These are phyloP conservation scores for Serpula lacrymans DNA, from an alignment of 768 basidiomycete genomes.

Conservation along the genomic window DNA sequence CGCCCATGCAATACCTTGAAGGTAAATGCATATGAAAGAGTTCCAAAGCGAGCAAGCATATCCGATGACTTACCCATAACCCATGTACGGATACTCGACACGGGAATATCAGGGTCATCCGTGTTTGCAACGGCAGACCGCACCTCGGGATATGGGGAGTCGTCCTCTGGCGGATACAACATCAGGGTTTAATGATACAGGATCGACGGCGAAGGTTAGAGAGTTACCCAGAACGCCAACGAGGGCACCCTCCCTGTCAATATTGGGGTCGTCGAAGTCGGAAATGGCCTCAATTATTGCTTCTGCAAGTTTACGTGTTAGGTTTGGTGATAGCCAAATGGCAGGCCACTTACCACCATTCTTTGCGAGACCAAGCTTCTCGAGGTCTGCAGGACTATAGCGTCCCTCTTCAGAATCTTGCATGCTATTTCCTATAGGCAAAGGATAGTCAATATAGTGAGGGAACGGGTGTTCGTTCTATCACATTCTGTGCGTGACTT, in stretches of 20 bases:
- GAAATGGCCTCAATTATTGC: conserved; percentile 3
- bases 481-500: neutral
- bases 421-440: too few species aligned
- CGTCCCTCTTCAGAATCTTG: neutral
- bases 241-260: conserved; percentile 20
- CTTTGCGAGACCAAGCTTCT: conserved; percentile 12
- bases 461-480: too few species aligned
- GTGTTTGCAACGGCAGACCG: conserved; percentile 73
- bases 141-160: conserved; percentile 85
- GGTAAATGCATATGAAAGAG: neutral
- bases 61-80: conserved; percentile 49
- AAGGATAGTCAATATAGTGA: too few species aligned
- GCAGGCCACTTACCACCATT: too few species aligned
- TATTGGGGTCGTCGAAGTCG: conserved; percentile 36
- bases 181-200: conserved; percentile 17
- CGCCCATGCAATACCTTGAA: conserved; percentile 40
- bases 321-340: too few species aligned
- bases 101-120: conserved; percentile 65
- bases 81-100: conserved; percentile 58
- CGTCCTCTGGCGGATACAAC: conserved; percentile 49
- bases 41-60: neutral
- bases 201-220: neutral
- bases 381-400: conserved; percentile 6
- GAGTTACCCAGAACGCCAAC: conserved; percentile 16
- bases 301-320: too few species aligned